Evolutionary conservation across 495 filamentous ascomycete species (phyloP), one percentile per base, ranked within the genome.

Genomic region (Podospora australis): DNA sequence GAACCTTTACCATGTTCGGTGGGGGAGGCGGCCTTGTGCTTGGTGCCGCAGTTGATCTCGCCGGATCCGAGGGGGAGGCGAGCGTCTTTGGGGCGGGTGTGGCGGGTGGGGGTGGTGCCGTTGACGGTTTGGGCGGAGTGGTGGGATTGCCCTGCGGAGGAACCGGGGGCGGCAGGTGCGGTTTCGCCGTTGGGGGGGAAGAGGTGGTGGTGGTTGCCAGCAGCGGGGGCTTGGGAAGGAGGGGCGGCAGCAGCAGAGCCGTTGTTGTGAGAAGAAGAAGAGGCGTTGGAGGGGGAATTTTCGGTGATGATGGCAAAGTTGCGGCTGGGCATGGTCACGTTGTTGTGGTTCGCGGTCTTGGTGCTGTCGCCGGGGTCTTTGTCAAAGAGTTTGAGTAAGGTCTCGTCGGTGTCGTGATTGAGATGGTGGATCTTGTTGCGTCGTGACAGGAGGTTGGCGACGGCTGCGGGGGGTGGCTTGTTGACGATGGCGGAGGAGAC

Each of bases 351-450:
- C 1, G 79, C 77, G 14, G 81, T 84, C 67, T 88, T 92, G 43
- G 70, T 75, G 9, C 69, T 68, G 20, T 72, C 70, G 19, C 88
- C 89, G 0, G 90, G 90, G 57, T 92, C 86, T 55, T 80, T 79
- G 63, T 96, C 79, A 59, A 95, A 96, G 49, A 95, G 70, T 20
- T 83, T 77, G 70, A 96, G 80, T 11, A 96, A 74, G 0, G 90
- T 95, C 73, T 96, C 91, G 62, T 94, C 86, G 3, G 88, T 94
- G 21, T 88, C 73, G 36, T 73, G 57, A 63, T 92, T 85, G n/a
- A 96, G 71, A 59, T 91, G 88, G 60, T 96, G 90, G 49, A 96
- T 85, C 68, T 90, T 95, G 71, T 97, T 96, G 36, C 89, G 70
- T 38, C 81, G 70, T 2, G 88, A 86, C 13, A 97, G 72, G 7